Evolutionary conservation across 208 protist genomes (phyloP), one percentile per base, ranked within the genome.

Genomic region (Leishmania amazonensis): DNA sequence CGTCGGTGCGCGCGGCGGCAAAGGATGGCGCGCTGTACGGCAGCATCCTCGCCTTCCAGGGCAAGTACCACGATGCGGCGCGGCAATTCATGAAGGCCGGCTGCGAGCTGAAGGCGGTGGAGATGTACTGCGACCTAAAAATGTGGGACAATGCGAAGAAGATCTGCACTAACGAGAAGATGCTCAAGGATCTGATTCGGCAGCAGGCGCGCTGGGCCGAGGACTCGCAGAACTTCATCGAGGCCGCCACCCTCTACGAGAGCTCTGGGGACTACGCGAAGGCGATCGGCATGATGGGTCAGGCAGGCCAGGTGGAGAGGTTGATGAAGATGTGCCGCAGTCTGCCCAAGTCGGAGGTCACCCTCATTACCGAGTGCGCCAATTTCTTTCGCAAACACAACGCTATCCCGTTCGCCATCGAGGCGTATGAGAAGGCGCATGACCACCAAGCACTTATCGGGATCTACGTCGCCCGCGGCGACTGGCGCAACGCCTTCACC

Each of bases 71-170:
- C 31, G 96, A 99, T 31, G 98, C 98, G 0, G 91, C 98, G 1
- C 83, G 91, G 73, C 86, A 96, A 75, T 99, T 97, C 83, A 79
- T 96, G 60, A 97, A 98, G 85, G 81, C 83, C 35, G 94, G 91
- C 67, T 70, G 91, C 75, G 89, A 96, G 76, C 81, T 93, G 58
- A 80, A 86, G 58, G 96, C 96, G 68, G 96, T 99, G 88, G 95
- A 99, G 54, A 99, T 99, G 96, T 99, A 94, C 88, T 97, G 93
- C 72, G 97, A 99, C 86, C 79, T 99, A 60, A 97, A 98, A 76
- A 95, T 98, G 94, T 99, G 97, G 96, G 88, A 95, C 54, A 92
- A 98, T 57, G 98, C 98, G 40, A 93, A 93, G 78, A 89, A 92
- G 77, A 85, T 98, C n/a, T 97, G 96, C 87, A 91, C 85, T n/a